Evolutionary conservation across 441 rosid genomes (phyloP).

Genomic region (Erodium chrysanthum): DNA sequence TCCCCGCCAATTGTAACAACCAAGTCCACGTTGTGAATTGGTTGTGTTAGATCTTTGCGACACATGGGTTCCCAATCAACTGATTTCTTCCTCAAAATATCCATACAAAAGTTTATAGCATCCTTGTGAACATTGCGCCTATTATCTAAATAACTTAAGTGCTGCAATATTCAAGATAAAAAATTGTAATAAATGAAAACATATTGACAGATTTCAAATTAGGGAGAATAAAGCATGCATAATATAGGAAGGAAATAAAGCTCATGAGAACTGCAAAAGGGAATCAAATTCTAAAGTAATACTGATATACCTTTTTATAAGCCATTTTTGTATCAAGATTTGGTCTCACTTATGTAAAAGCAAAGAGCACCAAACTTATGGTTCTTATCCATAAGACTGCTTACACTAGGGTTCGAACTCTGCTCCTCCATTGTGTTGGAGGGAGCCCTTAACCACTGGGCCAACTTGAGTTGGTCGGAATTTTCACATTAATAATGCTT

Average conservation of each 20-base stretch:
- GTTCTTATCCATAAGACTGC: too few relatives aligned
- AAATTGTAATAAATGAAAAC: neutral
- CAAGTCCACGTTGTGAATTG: constrained; percentile 59
- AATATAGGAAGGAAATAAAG: neutral
- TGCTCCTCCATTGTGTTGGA: too few relatives aligned
- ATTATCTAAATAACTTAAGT: constrained; percentile 37
- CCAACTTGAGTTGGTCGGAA: too few relatives aligned
- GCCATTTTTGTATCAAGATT: too few relatives aligned
- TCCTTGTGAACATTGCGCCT: constrained; percentile 52
- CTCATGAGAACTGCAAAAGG: neutral
- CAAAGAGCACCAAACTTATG: too few relatives aligned
- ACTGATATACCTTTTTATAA: too few relatives aligned
- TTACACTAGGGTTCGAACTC: too few relatives aligned
- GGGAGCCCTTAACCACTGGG: too few relatives aligned
- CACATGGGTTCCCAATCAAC: constrained; percentile 59
- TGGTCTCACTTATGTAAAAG: too few relatives aligned
- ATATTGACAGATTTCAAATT: neutral
- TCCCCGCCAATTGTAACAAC: constrained; percentile 90
- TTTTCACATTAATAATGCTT: too few relatives aligned
- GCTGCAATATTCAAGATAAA: constrained; percentile 24
- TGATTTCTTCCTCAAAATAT: constrained; percentile 46
- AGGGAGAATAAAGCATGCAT: neutral
- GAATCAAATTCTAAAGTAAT: neutral
- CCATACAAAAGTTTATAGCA: constrained; percentile 56
- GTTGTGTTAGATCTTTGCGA: constrained; percentile 40